Evolutionary conservation across 805 yeast species (phyloP), one percentile per base, ranked within the genome.

Genomic region (Saturnispora serradocipensis): DNA sequence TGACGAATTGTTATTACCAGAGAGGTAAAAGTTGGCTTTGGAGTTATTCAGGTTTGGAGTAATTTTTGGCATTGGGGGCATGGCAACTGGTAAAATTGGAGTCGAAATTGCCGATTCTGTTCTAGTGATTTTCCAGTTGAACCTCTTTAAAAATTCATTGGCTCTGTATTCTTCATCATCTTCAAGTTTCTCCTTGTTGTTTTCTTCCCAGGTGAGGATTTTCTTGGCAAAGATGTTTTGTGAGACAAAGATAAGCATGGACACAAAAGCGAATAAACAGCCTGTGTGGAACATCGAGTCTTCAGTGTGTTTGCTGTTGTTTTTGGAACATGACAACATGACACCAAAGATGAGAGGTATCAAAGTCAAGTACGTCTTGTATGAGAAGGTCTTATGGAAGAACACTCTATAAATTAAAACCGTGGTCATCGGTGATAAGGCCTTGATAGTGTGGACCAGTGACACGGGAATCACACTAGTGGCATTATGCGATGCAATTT

Each of bases 391-490:
- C 46, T 72, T 76, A 30, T 75, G 72, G 62, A 84, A 85, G 38
- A 84, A 50, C 11, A 82, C 54, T 57, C 86, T 74, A 68, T 89
- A 89, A 43, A 87, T 86, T 30, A 80, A 66, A 11, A 93, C 97
- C 0, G 98, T 91, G 46, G 88, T 78, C 25, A 91, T 72, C 2
- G 99, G 99, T 32, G 95, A 84, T 38, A 91, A 72, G 2, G 97
- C 93, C 70, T 93, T 93, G 59, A 91, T 82, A 8, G 97, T 89
- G 66, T 91, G 97, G 20, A 93, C 97, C 57, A 90, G 70, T 5
- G 97, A 86, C n/a, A 93, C 97, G 0, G 97, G 97, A 48, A 93
- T 87, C 54, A 86, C 67, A 2, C 90, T 78, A 2, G 97, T 89
- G n/a, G 98, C 91, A 63, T 86, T 86, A 65, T 90, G 97, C 7